Evolutionary conservation across 345 rosid species (phyloP).

Genomic region (Zanthoxylum bungeanum): DNA sequence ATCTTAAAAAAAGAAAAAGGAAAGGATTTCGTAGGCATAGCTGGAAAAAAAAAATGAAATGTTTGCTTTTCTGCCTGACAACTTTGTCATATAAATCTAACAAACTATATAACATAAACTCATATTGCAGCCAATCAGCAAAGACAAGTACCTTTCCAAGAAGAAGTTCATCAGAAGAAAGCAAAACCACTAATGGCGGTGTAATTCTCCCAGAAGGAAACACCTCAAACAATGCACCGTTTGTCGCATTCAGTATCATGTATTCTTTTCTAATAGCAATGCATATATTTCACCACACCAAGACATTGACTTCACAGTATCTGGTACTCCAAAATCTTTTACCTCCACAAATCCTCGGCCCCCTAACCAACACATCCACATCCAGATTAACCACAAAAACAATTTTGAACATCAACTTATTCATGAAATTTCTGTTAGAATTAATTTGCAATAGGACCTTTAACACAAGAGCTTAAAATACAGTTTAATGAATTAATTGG

Average conservation of each 20-base stretch:
- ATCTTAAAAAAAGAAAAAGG: background rate
- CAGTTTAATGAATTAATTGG: no score
- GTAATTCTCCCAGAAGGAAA: constrained; percentile 94
- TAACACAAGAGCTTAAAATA: no score
- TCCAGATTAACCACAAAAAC: constrained; percentile 5
- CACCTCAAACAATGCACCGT: constrained; percentile 80
- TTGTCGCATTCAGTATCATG: constrained; percentile 71
- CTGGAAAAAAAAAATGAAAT: background rate
- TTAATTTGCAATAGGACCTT: no score
- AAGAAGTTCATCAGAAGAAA: constrained; percentile 89
- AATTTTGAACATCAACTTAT: background rate
- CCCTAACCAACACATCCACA: constrained; percentile 49
- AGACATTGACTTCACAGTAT: constrained; percentile 87
- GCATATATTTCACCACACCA: constrained; percentile 99
- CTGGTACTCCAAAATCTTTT: constrained; percentile 90
- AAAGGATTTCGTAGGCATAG: background rate
- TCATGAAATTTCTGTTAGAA: no score
- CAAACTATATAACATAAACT: background rate
- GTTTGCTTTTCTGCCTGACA: background rate
- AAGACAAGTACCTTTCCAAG: constrained; percentile 75
- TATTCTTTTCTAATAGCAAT: constrained; percentile 86
- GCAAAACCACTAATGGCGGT: constrained; percentile 77
- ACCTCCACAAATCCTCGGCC: constrained; percentile 98
- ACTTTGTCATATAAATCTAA: background rate
- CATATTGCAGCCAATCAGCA: background rate